phyloP scores from a whole-genome alignment of 2,329 filamentous ascomycete species.

The Xylariales sp. region DNA sequence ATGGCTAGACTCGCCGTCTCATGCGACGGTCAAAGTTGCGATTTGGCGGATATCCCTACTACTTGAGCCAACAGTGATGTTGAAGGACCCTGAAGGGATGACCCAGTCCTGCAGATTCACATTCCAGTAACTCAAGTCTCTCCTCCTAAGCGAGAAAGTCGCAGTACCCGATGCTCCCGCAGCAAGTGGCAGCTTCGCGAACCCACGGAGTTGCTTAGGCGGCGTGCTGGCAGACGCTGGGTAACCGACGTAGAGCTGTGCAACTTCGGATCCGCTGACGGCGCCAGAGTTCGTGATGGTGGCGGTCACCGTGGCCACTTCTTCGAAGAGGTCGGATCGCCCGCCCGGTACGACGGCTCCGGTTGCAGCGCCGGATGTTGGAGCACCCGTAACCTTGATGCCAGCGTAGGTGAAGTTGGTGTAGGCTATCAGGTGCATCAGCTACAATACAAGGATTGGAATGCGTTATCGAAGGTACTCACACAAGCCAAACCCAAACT shows the following conservation, averaged over 20 bases:
- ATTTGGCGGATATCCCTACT: slow-evolving; percentile 40
- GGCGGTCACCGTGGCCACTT: slow-evolving; percentile 29
- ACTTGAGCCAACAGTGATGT: slow-evolving; percentile 39
- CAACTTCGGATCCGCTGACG: slow-evolving; percentile 36
- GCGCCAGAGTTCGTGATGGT: slow-evolving; percentile 35
- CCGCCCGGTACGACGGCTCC: slow-evolving; percentile 35
- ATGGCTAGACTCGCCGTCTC: too few relatives aligned
- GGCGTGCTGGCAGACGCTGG: slow-evolving; percentile 36
- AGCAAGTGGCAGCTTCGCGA: slow-evolving; percentile 50
- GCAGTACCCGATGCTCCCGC: slow-evolving; percentile 26
- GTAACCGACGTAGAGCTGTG: slow-evolving; percentile 37
- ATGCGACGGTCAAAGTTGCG: slow-evolving; percentile 26
- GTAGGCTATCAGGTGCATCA: slow-evolving; percentile 46
- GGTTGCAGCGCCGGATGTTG: slow-evolving; percentile 33
- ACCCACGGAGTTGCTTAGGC: slow-evolving; percentile 56
- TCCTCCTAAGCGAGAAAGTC: slow-evolving; percentile 5
- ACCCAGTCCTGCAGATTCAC: slow-evolving; percentile 10
- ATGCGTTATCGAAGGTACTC: slow-evolving; percentile 19
- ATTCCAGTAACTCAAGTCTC: slow-evolving; percentile 9
- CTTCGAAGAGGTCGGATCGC: slow-evolving; percentile 38
- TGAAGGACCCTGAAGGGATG: slow-evolving; percentile 28
- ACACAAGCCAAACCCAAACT: slow-evolving; percentile 61
- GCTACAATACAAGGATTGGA: not conserved
- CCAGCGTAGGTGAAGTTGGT: slow-evolving; percentile 60
- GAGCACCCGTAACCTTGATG: slow-evolving; percentile 36